Conservation (phyloP, 2,329 filamentous ascomycete genomes). For the Trichoderma asperellum region DNA sequence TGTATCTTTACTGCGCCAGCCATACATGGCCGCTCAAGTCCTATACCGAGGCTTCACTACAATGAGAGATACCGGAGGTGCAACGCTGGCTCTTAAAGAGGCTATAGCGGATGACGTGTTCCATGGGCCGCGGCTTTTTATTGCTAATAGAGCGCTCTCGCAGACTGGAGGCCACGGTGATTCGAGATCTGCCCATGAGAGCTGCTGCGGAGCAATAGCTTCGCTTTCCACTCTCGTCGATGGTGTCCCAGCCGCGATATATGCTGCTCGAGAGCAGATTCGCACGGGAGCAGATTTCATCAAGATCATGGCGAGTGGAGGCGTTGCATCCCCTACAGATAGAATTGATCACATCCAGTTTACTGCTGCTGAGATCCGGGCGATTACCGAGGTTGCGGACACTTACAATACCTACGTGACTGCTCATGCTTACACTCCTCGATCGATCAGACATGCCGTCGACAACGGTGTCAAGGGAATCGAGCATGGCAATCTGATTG, state of each 20-base stretch:
- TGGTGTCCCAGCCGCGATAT: conserved; percentile 58
- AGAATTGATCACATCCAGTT: conserved; percentile 59
- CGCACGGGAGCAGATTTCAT: conserved; percentile 62
- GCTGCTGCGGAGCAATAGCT: conserved; percentile 24
- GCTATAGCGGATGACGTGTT: conserved; percentile 60
- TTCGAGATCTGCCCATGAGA: conserved; percentile 48
- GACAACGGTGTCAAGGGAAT: conserved; percentile 60
- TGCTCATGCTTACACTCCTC: conserved; percentile 60
- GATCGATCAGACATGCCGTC: conserved; percentile 58
- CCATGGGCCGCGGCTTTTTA: conserved; percentile 59
- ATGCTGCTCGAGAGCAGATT: conserved; percentile 57
- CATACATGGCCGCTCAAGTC: conserved; percentile 54
- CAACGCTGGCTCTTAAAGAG: conserved; percentile 57
- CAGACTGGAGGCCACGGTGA: conserved; percentile 65
- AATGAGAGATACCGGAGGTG: conserved; percentile 62
- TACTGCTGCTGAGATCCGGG: conserved; percentile 58
- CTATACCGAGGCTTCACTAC: conserved; percentile 62
- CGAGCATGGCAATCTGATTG: conserved; percentile 51
- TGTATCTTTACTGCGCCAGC: conserved; percentile 49
- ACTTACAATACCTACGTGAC: conserved; percentile 59
- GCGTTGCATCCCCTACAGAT: conserved; percentile 61
- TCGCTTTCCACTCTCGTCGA: conserved; percentile 40
- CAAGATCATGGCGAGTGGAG: conserved; percentile 64
- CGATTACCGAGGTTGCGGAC: conserved; percentile 55
- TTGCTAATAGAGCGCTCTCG: conserved; percentile 56